These are phyloP conservation scores for Umbelopsis ramanniana DNA, from an alignment of 192 early-diverging fungal genomes.

Conservation along the genomic window DNA sequence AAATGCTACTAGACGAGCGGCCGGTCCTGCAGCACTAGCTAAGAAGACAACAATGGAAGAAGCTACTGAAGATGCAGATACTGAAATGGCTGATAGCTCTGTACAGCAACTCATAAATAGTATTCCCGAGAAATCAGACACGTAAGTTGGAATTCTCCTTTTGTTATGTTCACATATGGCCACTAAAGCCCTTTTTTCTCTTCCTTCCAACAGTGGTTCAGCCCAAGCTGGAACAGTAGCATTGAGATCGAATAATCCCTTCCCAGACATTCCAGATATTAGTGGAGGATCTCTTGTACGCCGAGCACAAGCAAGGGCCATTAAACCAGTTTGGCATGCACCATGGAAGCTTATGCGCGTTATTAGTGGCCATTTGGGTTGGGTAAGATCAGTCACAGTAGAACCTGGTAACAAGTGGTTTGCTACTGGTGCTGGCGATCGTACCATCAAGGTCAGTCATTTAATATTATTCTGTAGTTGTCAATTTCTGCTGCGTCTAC, in stretches of 20 bases:
- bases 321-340: slow-evolving; percentile 93
- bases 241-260: slow-evolving; percentile 42
- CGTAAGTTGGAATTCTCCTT: slow-evolving; percentile 4
- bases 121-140: slow-evolving; percentile 43
- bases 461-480: neutral
- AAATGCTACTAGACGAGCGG: slow-evolving; percentile 45
- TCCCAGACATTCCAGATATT: slow-evolving; percentile 49
- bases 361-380: slow-evolving; percentile 96
- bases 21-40: slow-evolving; percentile 32
- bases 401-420: slow-evolving; percentile 99
- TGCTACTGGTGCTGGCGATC: slow-evolving; percentile 95
- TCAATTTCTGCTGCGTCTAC: neutral
- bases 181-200: neutral
- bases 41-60: slow-evolving; percentile 33
- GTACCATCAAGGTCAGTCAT: slow-evolving; percentile 87
- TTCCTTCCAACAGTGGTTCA: slow-evolving; percentile 21
- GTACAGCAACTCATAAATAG: slow-evolving; percentile 50
- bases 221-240: slow-evolving; percentile 44
- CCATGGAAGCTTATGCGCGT: slow-evolving; percentile 99
- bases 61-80: slow-evolving; percentile 30
- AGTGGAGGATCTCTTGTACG: slow-evolving; percentile 56
- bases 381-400: slow-evolving; percentile 92
- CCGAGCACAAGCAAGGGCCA: slow-evolving; percentile 51
- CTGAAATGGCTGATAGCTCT: slow-evolving; percentile 35
- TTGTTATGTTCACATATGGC: neutral